Conservation (phyloP, 768 basidiomycete species). For the Xerocomus brunneocitrinus region DNA sequence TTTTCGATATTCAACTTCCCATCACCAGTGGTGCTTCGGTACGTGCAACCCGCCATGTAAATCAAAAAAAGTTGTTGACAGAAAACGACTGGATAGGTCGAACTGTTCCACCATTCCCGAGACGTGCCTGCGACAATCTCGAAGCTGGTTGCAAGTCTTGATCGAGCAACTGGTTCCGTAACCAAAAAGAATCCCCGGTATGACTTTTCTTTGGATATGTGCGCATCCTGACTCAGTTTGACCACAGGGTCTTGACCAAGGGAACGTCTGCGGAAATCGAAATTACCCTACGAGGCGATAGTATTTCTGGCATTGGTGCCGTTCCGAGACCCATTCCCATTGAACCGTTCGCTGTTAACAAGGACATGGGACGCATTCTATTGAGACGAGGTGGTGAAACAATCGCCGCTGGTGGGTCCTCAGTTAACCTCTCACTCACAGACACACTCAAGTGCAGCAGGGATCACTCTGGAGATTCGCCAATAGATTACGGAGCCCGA, state of each 20-base stretch:
- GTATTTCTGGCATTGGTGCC: conserved; percentile 43
- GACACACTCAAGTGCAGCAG: conserved; percentile 23
- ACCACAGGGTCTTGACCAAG: conserved; percentile 75
- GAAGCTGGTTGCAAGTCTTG: conserved; percentile 73
- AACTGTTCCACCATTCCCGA: conserved; percentile 90
- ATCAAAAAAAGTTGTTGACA: neutral
- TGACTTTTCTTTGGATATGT: neutral
- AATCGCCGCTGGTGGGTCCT: conserved; percentile 73
- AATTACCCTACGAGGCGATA: conserved; percentile 62
- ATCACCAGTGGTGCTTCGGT: conserved; percentile 86
- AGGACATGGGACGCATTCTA: conserved; percentile 93
- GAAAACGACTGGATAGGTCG: conserved; percentile 49
- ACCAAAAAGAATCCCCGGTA: conserved; percentile 80
- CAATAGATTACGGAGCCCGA: conserved; percentile 15
- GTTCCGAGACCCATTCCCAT: conserved; percentile 66
- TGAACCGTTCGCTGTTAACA: conserved; percentile 82
- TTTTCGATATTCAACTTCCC: conserved; percentile 90
- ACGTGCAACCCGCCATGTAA: conserved; percentile 16
- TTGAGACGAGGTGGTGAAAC: conserved; percentile 90
- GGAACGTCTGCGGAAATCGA: conserved; percentile 81
- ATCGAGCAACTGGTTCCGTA: conserved; percentile 70
- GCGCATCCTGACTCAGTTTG: conserved; percentile 4
- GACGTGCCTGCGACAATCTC: conserved; percentile 88
- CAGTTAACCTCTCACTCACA: neutral
- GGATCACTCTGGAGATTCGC: conserved; percentile 42